These are phyloP conservation scores for Trichomonascus vanleenenianus DNA, from an alignment of 805 yeast species.

Conservation along the genomic window DNA sequence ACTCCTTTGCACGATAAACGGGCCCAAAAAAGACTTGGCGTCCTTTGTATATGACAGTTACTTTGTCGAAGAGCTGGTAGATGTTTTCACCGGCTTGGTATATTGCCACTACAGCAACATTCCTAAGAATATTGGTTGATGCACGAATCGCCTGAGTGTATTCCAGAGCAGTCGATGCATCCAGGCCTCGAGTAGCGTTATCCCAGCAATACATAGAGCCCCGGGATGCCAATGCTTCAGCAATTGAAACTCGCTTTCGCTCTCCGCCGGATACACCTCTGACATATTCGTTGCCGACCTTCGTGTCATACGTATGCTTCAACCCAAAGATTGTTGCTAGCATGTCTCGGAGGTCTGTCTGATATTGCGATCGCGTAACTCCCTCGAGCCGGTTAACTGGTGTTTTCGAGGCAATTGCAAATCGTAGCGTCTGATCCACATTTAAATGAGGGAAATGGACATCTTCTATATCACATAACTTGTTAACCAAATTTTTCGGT, in stretches of 20 bases:
- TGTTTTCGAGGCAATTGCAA: constrained; percentile 63
- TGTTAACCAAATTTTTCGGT: not conserved
- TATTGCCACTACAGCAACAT: constrained; percentile 58
- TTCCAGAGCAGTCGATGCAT: constrained; percentile 76
- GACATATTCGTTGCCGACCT: constrained; percentile 53
- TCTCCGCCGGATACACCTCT: constrained; percentile 84
- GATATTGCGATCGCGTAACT: constrained; percentile 40
- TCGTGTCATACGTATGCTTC: constrained; percentile 49
- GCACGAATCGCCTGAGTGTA: constrained; percentile 59
- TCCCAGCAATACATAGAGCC: constrained; percentile 66
- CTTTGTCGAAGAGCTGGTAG: constrained; percentile 56
- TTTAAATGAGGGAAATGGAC: constrained; percentile 71
- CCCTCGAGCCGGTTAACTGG: constrained; percentile 47
- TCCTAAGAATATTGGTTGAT: constrained; percentile 43
- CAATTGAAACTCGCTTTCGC: constrained; percentile 74
- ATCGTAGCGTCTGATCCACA: constrained; percentile 62
- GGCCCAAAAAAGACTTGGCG: constrained; percentile 60
- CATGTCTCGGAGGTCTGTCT: constrained; percentile 40
- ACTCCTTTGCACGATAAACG: constrained; percentile 42
- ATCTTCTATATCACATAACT: constrained; percentile 44
- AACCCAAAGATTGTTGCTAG: constrained; percentile 51
- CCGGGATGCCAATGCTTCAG: constrained; percentile 62
- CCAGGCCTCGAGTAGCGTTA: constrained; percentile 81
- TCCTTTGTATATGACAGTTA: constrained; percentile 51
- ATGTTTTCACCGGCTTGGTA: constrained; percentile 64